phyloP scores from a whole-genome alignment of 495 filamentous ascomycete genomes.

The Neurospora pannonica region DNA sequence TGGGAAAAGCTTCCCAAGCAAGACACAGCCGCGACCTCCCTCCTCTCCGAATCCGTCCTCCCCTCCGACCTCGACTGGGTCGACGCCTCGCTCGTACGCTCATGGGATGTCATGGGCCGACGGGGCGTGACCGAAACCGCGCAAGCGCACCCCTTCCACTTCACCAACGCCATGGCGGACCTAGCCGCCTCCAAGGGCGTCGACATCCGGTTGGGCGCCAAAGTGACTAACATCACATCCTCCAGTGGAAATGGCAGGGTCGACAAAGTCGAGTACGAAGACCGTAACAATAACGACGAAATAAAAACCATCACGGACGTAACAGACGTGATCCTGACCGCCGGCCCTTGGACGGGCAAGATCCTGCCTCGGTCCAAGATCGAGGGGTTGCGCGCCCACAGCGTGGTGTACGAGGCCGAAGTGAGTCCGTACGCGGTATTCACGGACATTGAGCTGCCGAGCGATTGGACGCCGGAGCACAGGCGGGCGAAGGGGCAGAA shows the following conservation, averaged over 20 bases:
- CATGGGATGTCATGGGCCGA: slow-evolving; percentile 77
- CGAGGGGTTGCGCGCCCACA: slow-evolving; percentile 75
- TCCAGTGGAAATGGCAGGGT: slow-evolving; percentile 31
- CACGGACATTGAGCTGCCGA: slow-evolving; percentile 74
- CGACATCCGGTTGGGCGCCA: slow-evolving; percentile 56
- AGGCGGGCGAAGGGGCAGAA: slow-evolving; percentile 36
- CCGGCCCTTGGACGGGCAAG: slow-evolving; percentile 80
- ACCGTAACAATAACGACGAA: slow-evolving; percentile 45
- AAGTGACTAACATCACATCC: slow-evolving; percentile 42
- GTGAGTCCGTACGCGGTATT: slow-evolving; percentile 86
- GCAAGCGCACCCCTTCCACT: slow-evolving; percentile 89
- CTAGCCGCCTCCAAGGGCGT: slow-evolving; percentile 69
- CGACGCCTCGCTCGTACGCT: slow-evolving; percentile 49
- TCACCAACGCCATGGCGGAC: slow-evolving; percentile 78
- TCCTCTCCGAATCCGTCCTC: slow-evolving; percentile 51
- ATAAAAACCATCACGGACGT: slow-evolving; percentile 51
- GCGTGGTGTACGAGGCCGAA: slow-evolving; percentile 72
- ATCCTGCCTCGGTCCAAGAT: slow-evolving; percentile 72
- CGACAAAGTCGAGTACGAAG: slow-evolving; percentile 63
- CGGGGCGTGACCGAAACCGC: slow-evolving; percentile 60
- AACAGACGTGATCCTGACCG: slow-evolving; percentile 73
- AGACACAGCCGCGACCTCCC: slow-evolving; percentile 47
- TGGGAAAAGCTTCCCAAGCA: slow-evolving; percentile 66
- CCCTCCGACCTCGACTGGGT: slow-evolving; percentile 88
- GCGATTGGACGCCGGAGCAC: slow-evolving; percentile 40